phyloP scores from a whole-genome alignment of 352 stramenopile genomes.

The Plasmopara muralis region DNA sequence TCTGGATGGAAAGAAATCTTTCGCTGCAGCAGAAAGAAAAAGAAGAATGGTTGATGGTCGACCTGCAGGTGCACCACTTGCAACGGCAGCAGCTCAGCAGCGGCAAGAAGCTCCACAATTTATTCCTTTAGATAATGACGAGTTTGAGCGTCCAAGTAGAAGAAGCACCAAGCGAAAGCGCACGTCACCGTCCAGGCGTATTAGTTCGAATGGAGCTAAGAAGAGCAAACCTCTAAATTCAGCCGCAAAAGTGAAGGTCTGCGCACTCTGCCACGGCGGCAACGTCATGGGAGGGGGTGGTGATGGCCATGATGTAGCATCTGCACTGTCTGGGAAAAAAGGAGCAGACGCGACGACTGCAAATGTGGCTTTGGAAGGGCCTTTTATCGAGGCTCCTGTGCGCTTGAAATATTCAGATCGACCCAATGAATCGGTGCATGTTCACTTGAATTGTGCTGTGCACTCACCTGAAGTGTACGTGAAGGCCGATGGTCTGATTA shows the following conservation, averaged over 20 bases:
- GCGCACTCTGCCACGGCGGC: conserved; percentile 51
- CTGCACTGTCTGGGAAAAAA: conserved; percentile 8
- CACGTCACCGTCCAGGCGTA: conserved; percentile 8
- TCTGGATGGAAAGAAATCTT: conserved; percentile 40
- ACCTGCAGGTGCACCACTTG: conserved; percentile 12
- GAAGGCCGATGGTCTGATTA: conserved; percentile 73
- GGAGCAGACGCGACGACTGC: conserved; percentile 17
- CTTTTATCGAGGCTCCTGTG: conserved; percentile 70
- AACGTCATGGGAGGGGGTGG: conserved; percentile 29
- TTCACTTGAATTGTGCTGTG: conserved; percentile 79
- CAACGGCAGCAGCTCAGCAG: conserved; percentile 19
- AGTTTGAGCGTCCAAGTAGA: conserved; percentile 14
- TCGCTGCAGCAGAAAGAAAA: conserved; percentile 9
- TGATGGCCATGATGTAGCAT: conserved; percentile 4
- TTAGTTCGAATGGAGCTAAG: conserved; percentile 12
- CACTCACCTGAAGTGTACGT: conserved; percentile 81
- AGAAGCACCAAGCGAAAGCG: conserved; percentile 31
- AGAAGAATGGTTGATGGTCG: conserved; percentile 1
- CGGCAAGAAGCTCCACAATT: conserved; percentile 20
- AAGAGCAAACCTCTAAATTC: conserved; percentile 17
- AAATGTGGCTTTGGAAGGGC: conserved; percentile 42
- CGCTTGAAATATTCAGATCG: conserved; percentile 72
- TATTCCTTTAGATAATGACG: conserved; percentile 27
- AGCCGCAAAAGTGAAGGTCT: conserved; percentile 34
- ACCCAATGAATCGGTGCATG: conserved; percentile 51